Base-by-base conservation (phyloP, 1,284 basidiomycete genomes). In the Volvariella volvacea region DNA sequence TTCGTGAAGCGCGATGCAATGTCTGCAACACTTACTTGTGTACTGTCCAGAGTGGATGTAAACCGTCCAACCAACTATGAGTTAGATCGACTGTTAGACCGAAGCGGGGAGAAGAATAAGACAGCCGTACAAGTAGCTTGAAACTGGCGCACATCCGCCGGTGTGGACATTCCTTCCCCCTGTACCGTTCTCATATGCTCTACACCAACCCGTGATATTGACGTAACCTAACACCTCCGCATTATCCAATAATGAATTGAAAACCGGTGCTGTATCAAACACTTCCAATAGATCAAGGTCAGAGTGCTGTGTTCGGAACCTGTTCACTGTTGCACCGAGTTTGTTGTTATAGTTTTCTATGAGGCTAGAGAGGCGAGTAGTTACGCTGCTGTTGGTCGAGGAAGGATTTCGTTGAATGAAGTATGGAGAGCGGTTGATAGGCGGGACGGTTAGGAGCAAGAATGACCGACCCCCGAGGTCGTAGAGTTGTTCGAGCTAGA, bases 371-470 rank as follows among this genome's bases (percentile, higher is more conserved):
- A 58, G 63, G 50, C 80, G 66, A 20, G 58, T 57, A 0, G 60
- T 46, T 19, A 65, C 64, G 25, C 25, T 28, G 25, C 25, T 6
- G 25, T 28, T 28, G 6, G 25, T 28, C 10, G 62, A 60, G 1
- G 54, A 47, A 1, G 58, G 44, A 3, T 78, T 78, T 64, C 78
- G 75, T 50, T 67, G 63, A 20, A 79, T 47, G 46, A 72, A 58
- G 10, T 80, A 65, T 1, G 81, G 81, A 0, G 80, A 68, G 39
- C 78, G 71, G 53, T 83, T 68, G 19, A 71, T 73, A 6, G 80
- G 78, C 1, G 80, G 81, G 8, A 83, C 79, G n/a, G 76, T 81
- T 36, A 83, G 63, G 65, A 83, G 80, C 12, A 83, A 61, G 63
- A 83, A 83, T 31, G 74, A 73, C 15, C 79, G 75, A 25, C 76